These are phyloP conservation scores for Fusarium odoratissimum DNA, from an alignment of 2,329 filamentous ascomycete species.

Conservation along the genomic window DNA sequence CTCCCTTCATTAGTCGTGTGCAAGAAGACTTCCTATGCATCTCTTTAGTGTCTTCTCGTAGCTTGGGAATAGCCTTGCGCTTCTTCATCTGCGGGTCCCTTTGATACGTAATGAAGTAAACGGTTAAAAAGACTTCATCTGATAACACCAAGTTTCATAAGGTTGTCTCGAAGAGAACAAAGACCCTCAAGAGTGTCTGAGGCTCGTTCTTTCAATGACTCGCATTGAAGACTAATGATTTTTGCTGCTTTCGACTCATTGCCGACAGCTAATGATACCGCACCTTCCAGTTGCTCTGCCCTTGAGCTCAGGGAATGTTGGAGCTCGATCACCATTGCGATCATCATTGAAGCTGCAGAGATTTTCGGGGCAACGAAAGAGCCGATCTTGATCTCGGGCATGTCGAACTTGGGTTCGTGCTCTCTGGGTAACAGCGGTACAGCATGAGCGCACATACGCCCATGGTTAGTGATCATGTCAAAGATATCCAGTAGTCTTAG, in stretches of 20 bases:
- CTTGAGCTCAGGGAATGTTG: slow-evolving; percentile 40
- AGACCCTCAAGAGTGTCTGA: slow-evolving; percentile 35
- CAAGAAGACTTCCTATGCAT: background rate
- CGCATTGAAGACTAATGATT: slow-evolving; percentile 45
- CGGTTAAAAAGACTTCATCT: background rate
- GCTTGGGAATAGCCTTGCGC: background rate
- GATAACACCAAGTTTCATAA: slow-evolving; percentile 22
- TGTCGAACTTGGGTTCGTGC: slow-evolving; percentile 49
- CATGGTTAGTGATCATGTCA: slow-evolving; percentile 49
- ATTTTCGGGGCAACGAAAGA: slow-evolving; percentile 50
- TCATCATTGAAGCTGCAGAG: slow-evolving; percentile 50
- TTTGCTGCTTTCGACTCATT: slow-evolving; percentile 33
- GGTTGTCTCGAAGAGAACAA: slow-evolving; percentile 9
- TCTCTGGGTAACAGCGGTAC: slow-evolving; percentile 43
- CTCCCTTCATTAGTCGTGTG: no score
- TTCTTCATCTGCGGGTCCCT: background rate
- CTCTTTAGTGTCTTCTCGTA: background rate
- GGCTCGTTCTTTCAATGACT: slow-evolving; percentile 39
- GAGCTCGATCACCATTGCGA: slow-evolving; percentile 49
- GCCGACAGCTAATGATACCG: slow-evolving; percentile 8
- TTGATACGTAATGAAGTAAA: background rate
- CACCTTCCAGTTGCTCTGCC: slow-evolving; percentile 22
- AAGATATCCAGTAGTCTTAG: slow-evolving; percentile 52
- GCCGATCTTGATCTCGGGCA: slow-evolving; percentile 56
- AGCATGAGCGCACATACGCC: slow-evolving; percentile 49